phyloP scores from a whole-genome alignment of 805 yeast species.

The Zygotorulaspora florentina region DNA sequence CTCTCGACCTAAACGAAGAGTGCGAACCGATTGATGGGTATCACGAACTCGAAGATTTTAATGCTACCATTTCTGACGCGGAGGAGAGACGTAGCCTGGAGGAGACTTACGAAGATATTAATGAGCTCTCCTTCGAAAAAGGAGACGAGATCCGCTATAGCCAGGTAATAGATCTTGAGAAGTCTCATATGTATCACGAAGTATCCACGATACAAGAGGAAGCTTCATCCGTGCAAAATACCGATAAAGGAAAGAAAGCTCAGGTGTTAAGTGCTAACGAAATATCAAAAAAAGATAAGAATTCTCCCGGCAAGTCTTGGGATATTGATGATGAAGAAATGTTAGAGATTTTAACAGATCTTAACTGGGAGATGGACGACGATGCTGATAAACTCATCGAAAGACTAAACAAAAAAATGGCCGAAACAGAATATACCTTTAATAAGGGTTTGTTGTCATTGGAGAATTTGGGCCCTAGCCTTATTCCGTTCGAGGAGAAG shows the following conservation, averaged over 20 bases:
- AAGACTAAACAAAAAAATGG: slow-evolving; percentile 56
- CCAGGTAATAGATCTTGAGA: slow-evolving; percentile 15
- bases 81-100: slow-evolving; percentile 5
- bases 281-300: not conserved
- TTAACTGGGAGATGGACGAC: slow-evolving; percentile 71
- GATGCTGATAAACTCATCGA: slow-evolving; percentile 54
- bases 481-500: slow-evolving; percentile 40
- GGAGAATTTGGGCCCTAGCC: slow-evolving; percentile 41
- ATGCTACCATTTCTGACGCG: slow-evolving; percentile 1
- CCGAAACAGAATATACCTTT: slow-evolving; percentile 57
- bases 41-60: slow-evolving; percentile 4
- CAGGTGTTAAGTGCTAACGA: not conserved
- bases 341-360: slow-evolving; percentile 64
- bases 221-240: slow-evolving; percentile 9
- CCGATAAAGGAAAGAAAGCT: not conserved
- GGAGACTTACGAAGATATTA: slow-evolving; percentile 22
- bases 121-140: slow-evolving; percentile 35
- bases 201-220: slow-evolving; percentile 35
- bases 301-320: slow-evolving; percentile 19
- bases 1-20: slow-evolving; percentile 2
- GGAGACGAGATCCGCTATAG: slow-evolving; percentile 33
- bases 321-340: slow-evolving; percentile 37
- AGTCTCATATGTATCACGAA: slow-evolving; percentile 24
- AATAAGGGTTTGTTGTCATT: slow-evolving; percentile 52
- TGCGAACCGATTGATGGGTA: slow-evolving; percentile 5